Percentiles rank a stretch among this genome's conserved stretches.
Evolutionary conservation across 148 eudicot genomes (phyloP).

Genomic region (Rhododendron griersonianum): DNA sequence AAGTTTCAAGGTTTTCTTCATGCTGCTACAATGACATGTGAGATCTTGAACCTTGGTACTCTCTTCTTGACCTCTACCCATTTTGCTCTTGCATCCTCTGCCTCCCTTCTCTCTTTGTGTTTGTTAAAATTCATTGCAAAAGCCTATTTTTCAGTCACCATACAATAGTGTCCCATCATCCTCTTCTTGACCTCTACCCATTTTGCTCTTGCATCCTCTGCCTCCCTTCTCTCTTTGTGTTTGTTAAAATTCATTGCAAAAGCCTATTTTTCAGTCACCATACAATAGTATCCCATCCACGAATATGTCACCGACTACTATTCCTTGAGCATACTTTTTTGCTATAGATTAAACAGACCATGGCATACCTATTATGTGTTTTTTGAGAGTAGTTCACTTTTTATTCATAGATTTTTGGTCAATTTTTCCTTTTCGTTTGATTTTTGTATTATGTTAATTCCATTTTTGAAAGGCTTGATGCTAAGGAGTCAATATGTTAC

Average conservation of each 20-base stretch:
- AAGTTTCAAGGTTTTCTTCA: constrained; percentile 40
- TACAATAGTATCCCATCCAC: not conserved
- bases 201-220: too few species aligned
- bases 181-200: too few species aligned
- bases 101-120: not conserved
- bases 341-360: too few species aligned
- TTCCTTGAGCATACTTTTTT: not conserved
- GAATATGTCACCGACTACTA: not conserved
- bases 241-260: not conserved
- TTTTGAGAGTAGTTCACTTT: not conserved
- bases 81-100: not conserved
- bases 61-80: not conserved
- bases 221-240: not conserved
- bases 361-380: too few species aligned
- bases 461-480: constrained; percentile 71
- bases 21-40: constrained; percentile 52
- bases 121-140: not conserved
- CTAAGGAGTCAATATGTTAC: constrained; percentile 48
- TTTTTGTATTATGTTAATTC: constrained; percentile 79
- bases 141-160: too few species aligned
- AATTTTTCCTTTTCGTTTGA: not conserved
- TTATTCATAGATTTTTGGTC: not conserved
- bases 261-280: not conserved
- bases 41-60: not conserved
- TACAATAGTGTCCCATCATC: not conserved